Evolutionary conservation across 768 basidiomycete genomes (phyloP), one percentile per base, ranked within the genome.

Genomic region (Leccinum aurantiacum): DNA sequence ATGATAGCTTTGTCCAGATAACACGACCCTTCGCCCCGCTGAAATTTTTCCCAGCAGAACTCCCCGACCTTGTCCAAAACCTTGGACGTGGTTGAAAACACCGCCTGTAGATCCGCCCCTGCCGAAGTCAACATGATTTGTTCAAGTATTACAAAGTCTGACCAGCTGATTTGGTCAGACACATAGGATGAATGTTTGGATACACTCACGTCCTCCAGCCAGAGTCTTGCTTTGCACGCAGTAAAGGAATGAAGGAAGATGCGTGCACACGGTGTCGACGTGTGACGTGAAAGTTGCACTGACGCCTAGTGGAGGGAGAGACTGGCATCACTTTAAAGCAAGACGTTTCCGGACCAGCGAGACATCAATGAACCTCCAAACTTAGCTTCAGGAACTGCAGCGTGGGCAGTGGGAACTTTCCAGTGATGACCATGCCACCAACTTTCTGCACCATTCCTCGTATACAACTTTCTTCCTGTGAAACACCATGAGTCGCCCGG

Each of bases 1-100:
- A 29, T 17, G 33, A 74, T 69, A 6, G 70, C 69, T 54, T 66
- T 58, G 22, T 71, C 57, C 22, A 73, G 54, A 49, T 64, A 50
- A 50, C 14, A 22, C 53, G 9, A 22, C 27, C 35, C 54, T 29
- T 50, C 35, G 24, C 47, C 53, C 17, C 50, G 47, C 31, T 8
- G 17, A 35, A 33, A 58, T 13, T 24, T 15, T 14, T 13, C n/a
- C 6, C 38, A 46, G 38, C 41, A 53, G 14, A 46, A 44, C 14
- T 46, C 38, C 24, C 50, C 57, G 9, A 58, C 25, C 17, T 24
- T 8, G 24, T 53, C 57, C 27, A 53, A 29, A 24, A 53, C 7
- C 1, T 29, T 33, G 13, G 57, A 27, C 9, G 57, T 48, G 27
- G 19, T 31, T 3, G 50, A 6, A 33, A 52, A 48, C 46, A 44